Base-by-base conservation (phyloP, 176 grass and related monocot genomes). In the Avena sativa region DNA sequence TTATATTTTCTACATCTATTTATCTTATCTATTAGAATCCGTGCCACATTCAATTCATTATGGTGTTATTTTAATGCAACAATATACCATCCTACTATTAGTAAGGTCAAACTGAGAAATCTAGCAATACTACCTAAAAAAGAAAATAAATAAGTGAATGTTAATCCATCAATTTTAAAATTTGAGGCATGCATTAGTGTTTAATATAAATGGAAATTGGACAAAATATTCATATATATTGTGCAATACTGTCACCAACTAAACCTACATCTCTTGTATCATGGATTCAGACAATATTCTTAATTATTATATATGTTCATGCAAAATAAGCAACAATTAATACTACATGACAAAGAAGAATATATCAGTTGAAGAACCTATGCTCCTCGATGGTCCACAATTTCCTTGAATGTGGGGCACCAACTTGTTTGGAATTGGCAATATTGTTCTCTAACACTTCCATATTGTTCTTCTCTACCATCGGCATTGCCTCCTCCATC, bases 301-400 rank as follows among this genome's bases (percentile, higher is more conserved):
- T 32, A 32, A 32, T 32, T 32, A 32, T 32, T 32, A 32, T 32
- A 32, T 32, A 32, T 32, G 30, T 32, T 32, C 30, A 32, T 32
- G 30, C 30, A 32, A 32, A 32, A 32, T 81, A 78, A 44, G 48
- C 1, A 52, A 30, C 2, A 74, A 30, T 60, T 20, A 61, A 28
- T 46, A 30, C 2, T 73, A 1, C 21, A 60, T 58, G 13, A 59
- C 2, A 46, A 61, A 50, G 15, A 51, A 51, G 61, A 26, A 59
- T 76, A 55, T 13, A 75, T 8, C 23, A 52, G 71, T 9, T 17
- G 8, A 44, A 36, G 55, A 20, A 87, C 80, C 57, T 87, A 47
- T 91, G 89, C 52, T 91, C 89, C 0, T 79, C n/a, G 0, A 0
- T 32, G 0, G n/a, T 72, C 89, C 85, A 90, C 79, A 83, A 83